Evolutionary conservation across 148 eudicot species (phyloP).

Genomic region (Rhododendron henanense): DNA sequence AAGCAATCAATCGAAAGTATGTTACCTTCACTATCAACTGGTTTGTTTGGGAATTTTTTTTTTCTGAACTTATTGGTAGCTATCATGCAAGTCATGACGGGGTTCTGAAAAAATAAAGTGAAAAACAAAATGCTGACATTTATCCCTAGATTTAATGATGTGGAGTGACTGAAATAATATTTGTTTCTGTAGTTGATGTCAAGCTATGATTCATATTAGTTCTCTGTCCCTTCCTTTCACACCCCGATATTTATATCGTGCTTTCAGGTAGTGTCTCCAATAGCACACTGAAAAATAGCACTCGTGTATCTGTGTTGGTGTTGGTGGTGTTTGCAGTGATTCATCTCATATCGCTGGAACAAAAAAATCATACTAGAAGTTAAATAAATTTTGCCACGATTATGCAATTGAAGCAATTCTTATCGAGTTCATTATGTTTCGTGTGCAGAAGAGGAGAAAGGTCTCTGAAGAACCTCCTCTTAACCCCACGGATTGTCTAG

Average conservation of each 20-base stretch:
- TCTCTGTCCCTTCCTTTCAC: no score
- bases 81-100: background rate
- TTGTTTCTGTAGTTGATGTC: background rate
- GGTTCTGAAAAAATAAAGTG: background rate
- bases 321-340: background rate
- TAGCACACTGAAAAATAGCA: background rate
- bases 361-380: no score
- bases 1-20: no score
- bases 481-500: conserved; percentile 47
- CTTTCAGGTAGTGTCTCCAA: no score
- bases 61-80: background rate
- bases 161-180: background rate
- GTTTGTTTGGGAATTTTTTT: background rate
- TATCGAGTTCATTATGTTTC: background rate
- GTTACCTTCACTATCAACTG: no score
- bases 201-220: background rate
- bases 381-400: no score
- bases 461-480: conserved; percentile 19
- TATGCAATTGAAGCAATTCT: background rate
- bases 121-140: background rate
- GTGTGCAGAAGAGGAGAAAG: conserved; percentile 46
- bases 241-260: background rate
- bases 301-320: background rate
- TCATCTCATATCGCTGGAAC: background rate
- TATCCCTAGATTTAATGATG: background rate